Percentiles rank a stretch among this genome's conserved stretches.
Evolutionary conservation across 2,329 filamentous ascomycete species (phyloP).

Genomic region (Orbilia quercus): DNA sequence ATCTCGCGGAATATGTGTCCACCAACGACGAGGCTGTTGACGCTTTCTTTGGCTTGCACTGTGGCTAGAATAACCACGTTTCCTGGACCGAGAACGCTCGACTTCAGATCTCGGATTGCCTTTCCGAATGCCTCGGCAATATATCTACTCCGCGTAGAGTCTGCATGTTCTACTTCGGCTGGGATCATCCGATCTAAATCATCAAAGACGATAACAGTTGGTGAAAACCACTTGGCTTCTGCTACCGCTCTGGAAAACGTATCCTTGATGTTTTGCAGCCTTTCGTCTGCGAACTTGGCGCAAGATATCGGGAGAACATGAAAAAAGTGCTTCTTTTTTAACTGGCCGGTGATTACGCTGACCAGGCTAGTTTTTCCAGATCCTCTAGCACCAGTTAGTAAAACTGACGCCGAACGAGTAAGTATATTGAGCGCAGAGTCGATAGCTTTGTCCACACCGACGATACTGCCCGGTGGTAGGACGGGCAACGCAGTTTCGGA

Average conservation of each 20-base stretch:
- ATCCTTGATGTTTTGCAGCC: conserved; percentile 90
- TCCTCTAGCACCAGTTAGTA: conserved; percentile 88
- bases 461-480: conserved; percentile 66
- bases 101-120: conserved; percentile 76
- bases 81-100: conserved; percentile 71
- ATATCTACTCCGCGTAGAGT: conserved; percentile 91
- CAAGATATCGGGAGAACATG: conserved; percentile 59
- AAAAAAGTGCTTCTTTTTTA: conserved; percentile 64
- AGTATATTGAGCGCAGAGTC: conserved; percentile 79
- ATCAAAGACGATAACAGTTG: conserved; percentile 85
- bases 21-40: conserved; percentile 90
- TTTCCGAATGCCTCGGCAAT: conserved; percentile 88
- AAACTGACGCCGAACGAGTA: conserved; percentile 84
- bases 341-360: conserved; percentile 77
- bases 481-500: conserved; percentile 47
- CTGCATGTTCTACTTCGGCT: conserved; percentile 91
- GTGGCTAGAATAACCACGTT: conserved; percentile 83
- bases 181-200: conserved; percentile 94
- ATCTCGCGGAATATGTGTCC: conserved; percentile 94
- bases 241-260: conserved; percentile 85
- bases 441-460: conserved; percentile 84
- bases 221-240: conserved; percentile 88
- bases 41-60: conserved; percentile 88
- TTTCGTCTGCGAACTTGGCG: conserved; percentile 79
- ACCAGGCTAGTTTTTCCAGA: conserved; percentile 88